Base-by-base conservation (phyloP, 345 rosid genomes). In the Citrus sp. region DNA sequence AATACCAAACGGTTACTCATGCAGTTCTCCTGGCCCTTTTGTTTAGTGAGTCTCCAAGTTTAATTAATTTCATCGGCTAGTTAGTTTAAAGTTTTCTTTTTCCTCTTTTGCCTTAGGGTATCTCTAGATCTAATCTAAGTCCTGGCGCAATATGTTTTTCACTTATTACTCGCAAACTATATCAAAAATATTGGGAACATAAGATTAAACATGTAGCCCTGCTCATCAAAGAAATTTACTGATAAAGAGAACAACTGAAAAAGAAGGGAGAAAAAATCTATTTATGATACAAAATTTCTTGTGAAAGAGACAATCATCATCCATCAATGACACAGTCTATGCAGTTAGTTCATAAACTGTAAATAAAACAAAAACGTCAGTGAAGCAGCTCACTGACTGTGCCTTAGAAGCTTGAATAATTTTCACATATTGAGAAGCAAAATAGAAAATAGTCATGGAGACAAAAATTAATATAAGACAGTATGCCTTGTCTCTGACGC, bases 261-360 rank as follows among this genome's bases (percentile, higher is more conserved):
- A 74, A 56, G 56, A 72, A 30, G 13, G n/a, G 46, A 37, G 40
- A 12, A 34, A 25, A 38, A 34, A 74, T 74, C 55, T 21, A 61
- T 28, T 49, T 25, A 65, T 63, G 22, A 34, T 56, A 24, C 66
- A 73, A 58, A 67, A 64, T 32, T 64, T 66, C 64, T 76, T 34
- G 51, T 76, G 49, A 49, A 65, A 76, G 32, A 27, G 16, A 46
- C 34, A 60, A 73, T 74, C 22, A 35, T 61, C 77, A 34, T 49
- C 63, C 59, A 51, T 24, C 22, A 8, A 21, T 19, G 22, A 30
- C 58, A 10, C 58, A 12, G 49, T 25, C 6, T 4, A 30, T 10
- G 79, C 63, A 67, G 62, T 67, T 46, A 7, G 75, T 35, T 69
- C 40, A 49, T 62, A 56, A 62, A 34, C 76, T n/a, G 28, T 68